Evolutionary conservation across 176 grass and related monocot species (phyloP).

Genomic region (Calamus simplicifolius): DNA sequence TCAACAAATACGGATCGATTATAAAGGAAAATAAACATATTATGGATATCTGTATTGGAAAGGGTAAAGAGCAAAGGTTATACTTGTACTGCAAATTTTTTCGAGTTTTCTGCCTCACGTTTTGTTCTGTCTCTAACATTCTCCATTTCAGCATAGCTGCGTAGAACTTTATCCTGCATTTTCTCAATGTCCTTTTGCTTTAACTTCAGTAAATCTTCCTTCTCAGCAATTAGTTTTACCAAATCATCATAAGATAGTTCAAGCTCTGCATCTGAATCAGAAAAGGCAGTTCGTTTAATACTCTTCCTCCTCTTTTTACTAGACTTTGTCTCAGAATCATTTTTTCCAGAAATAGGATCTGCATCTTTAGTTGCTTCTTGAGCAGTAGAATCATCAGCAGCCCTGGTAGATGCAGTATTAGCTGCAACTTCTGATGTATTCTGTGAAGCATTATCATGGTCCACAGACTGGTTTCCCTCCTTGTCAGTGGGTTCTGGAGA

Average conservation of each 20-base stretch:
- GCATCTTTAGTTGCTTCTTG: conserved; percentile 16
- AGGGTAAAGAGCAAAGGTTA: not conserved
- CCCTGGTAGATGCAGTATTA: conserved; percentile 12
- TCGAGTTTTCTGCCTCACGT: conserved; percentile 59
- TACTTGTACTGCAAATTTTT: conserved; percentile 70
- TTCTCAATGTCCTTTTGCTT: conserved; percentile 64
- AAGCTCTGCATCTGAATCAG: conserved; percentile 34
- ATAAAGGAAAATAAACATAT: too few species aligned
- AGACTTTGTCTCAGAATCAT: conserved; percentile 3
- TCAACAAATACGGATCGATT: too few species aligned
- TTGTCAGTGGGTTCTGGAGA: conserved; percentile 5
- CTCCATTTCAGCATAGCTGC: conserved; percentile 73
- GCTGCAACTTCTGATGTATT: not conserved
- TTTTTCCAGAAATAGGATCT: conserved; percentile 10
- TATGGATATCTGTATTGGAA: not conserved
- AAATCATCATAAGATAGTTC: conserved; percentile 53
- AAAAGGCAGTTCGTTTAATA: conserved; percentile 32
- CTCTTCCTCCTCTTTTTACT: conserved; percentile 7
- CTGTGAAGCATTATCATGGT: not conserved
- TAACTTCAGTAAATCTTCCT: conserved; percentile 55
- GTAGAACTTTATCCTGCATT: conserved; percentile 60
- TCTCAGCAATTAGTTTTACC: conserved; percentile 53
- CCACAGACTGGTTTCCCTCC: conserved; percentile 13
- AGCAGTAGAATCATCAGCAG: conserved; percentile 19
- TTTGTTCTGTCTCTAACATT: conserved; percentile 59